phyloP scores from a whole-genome alignment of 2,329 filamentous ascomycete genomes.

The Didymella lethalis region DNA sequence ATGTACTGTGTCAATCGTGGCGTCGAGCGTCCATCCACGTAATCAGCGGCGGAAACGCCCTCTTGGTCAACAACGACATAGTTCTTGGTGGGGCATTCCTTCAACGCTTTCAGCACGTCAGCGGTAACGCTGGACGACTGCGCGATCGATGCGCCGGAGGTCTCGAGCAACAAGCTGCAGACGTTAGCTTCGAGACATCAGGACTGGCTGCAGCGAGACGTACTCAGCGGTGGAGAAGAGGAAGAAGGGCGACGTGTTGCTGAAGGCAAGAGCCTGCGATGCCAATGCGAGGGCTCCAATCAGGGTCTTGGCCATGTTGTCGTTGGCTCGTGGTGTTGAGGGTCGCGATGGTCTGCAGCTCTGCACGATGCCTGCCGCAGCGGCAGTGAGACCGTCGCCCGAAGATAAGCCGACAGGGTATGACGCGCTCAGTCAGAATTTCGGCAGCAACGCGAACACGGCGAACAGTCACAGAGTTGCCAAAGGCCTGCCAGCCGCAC shows the following conservation, averaged over 20 bases:
- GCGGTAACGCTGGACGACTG: conserved; percentile 54
- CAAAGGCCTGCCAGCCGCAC: conserved; percentile 11
- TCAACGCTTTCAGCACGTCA: conserved; percentile 59
- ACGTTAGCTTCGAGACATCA: conserved; percentile 35
- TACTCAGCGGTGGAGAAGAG: conserved; percentile 86
- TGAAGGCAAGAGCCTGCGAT: conserved; percentile 72
- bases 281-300: conserved; percentile 60
- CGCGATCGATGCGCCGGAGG: conserved; percentile 48
- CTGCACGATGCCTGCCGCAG: conserved; percentile 17
- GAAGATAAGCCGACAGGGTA: conserved; percentile 24
- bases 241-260: conserved; percentile 87
- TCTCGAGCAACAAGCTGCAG: conserved; percentile 41
- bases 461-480: conserved; percentile 12
- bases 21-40: conserved; percentile 61
- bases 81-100: conserved; percentile 73
- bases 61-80: conserved; percentile 84
- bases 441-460: conserved; percentile 20
- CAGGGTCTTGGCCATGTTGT: conserved; percentile 55
- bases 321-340: conserved; percentile 24
- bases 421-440: conserved; percentile 39
- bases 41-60: conserved; percentile 74
- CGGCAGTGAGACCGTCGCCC: conserved; percentile 6
- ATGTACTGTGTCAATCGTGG: conserved; percentile 64
- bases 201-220: conserved; percentile 42
- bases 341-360: conserved; percentile 24